These are phyloP conservation scores for Saksenaea oblongispora DNA, from an alignment of 371 early-diverging fungal genomes.

Conservation along the genomic window DNA sequence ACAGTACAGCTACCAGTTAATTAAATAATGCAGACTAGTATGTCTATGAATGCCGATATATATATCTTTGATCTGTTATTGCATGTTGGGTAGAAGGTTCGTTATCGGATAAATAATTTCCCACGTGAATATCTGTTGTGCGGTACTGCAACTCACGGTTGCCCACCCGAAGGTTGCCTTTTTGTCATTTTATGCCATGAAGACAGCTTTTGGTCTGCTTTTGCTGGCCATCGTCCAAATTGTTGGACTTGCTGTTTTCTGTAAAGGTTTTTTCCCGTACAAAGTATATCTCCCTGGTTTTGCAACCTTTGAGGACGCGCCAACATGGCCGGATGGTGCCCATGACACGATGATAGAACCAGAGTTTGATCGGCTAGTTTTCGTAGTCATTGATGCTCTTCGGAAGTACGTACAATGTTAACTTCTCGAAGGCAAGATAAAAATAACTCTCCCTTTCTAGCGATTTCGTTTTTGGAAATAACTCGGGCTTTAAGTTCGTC, in stretches of 20 bases:
- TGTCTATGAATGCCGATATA: too few species aligned
- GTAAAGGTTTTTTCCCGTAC: conserved; percentile 80
- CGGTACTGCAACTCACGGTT: too few species aligned
- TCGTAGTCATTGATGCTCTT: conserved; percentile 82
- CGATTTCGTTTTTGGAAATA: conserved; percentile 74
- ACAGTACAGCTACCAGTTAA: too few species aligned
- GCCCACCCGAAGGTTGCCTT: too few species aligned
- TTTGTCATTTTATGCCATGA: neutral
- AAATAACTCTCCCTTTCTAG: conserved; percentile 34
- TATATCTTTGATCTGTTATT: too few species aligned
- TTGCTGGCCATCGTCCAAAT: conserved; percentile 52
- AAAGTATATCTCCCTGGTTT: conserved; percentile 68
- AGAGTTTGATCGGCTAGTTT: conserved; percentile 71
- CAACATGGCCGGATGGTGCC: conserved; percentile 6
- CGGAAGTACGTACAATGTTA: conserved; percentile 47
- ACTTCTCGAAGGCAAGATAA: neutral
- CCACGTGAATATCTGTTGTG: too few species aligned
- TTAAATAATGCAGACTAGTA: too few species aligned
- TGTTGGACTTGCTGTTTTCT: conserved; percentile 63
- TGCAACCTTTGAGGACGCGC: conserved; percentile 35
- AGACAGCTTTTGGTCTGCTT: conserved; percentile 5
- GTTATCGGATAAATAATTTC: too few species aligned
- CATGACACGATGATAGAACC: conserved; percentile 30
- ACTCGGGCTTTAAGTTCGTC: conserved; percentile 67
- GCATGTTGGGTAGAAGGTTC: too few species aligned